These are phyloP conservation scores for Colletotrichum truncatum DNA, from an alignment of 2,329 filamentous ascomycete species.

Conservation along the genomic window DNA sequence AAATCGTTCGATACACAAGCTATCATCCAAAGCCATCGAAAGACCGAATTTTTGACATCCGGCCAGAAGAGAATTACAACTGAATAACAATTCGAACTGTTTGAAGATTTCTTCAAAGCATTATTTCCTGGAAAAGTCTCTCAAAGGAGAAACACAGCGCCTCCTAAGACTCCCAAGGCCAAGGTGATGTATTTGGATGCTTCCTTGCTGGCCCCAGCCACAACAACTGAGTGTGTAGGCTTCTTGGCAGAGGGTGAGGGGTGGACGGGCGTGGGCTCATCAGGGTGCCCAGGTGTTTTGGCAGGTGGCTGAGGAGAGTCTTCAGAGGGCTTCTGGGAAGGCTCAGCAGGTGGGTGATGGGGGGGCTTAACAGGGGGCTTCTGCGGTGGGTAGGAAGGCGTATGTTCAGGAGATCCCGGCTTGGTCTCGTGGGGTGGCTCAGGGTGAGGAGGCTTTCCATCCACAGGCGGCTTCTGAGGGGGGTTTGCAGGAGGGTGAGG, in stretches of 20 bases:
- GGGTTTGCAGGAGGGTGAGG: background rate
- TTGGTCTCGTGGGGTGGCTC: no score
- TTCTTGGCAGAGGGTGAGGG: background rate
- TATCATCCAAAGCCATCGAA: no score
- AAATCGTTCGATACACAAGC: no score
- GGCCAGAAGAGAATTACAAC: no score
- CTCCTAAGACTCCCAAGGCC: background rate
- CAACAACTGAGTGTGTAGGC: background rate
- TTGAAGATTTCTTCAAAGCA: no score
- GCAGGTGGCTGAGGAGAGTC: background rate
- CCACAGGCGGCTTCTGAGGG: no score
- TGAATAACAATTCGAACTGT: no score
- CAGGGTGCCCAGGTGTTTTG: background rate
- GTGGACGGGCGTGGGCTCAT: background rate
- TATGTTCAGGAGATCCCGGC: background rate
- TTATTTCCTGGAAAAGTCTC: no score
- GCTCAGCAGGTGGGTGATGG: background rate
- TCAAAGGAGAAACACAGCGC: background rate
- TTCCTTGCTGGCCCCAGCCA: background rate
- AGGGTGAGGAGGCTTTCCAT: no score
- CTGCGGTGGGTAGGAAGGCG: background rate
- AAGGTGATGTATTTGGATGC: background rate
- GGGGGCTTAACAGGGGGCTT: background rate
- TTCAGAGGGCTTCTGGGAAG: background rate
- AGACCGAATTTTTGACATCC: no score